Base-by-base conservation (phyloP, 805 yeast species). In the Yamadazyma philogaea region DNA sequence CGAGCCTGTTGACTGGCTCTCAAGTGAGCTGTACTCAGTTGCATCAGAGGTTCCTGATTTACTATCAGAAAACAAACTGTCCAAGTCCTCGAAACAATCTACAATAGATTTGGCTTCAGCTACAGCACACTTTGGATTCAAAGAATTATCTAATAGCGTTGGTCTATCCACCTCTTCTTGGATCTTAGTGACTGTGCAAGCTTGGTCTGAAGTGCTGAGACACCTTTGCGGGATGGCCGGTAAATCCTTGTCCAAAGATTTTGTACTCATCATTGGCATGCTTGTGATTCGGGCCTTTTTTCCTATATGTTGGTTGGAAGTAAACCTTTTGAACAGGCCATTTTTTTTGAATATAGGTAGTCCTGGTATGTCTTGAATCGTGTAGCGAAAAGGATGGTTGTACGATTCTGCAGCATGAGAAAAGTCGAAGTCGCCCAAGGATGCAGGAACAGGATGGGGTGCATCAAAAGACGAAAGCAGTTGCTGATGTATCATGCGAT, bases 331-430 rank as follows among this genome's bases (percentile, higher is more conserved):
- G 35, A 60, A 46, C 24, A 38, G 44, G 6, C 65, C 64, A 14
- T 51, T 53, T 27, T 44, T 10, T 42, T 44, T 38, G 24, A 46
- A 45, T 2, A 49, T 42, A 1, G 52, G 53, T 14, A 49, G 17
- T 7, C 40, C 47, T 7, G 72, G 72, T 10, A 69, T 53, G 31
- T 67, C 71, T 10, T 47, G 52, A 15, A 42, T 8, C 8, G 36
- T 22, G 4, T 49, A 32, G 2, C 54, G 45, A 39, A 47, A 50
- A 8, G 46, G 47, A 2, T 70, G 69, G 37, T 51, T 46, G 46
- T 54, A 64, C 1, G 63, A 44, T 16, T 47, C 48, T 7, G 62
- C 54, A 8, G 66, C 71, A 28, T 53, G 50, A 8, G 55, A 42
- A 16, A 64, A 41, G 45, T 66, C 71, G 15, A 55, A 37, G 30